Evolutionary conservation across 345 rosid species (phyloP).

Genomic region (Angophora floribunda): DNA sequence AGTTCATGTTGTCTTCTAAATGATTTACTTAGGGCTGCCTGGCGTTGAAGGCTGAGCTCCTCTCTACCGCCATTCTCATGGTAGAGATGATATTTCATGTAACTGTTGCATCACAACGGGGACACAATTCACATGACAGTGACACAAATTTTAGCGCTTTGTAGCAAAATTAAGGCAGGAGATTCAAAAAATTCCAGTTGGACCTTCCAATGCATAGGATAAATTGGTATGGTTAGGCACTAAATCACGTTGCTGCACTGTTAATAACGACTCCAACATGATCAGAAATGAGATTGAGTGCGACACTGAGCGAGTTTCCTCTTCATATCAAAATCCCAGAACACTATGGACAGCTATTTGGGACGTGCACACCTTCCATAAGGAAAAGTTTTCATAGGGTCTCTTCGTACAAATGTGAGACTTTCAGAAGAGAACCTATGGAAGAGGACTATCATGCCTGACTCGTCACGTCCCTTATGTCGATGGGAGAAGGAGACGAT

Average conservation of each 20-base stretch:
- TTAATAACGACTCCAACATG: background rate
- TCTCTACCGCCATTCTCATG: background rate
- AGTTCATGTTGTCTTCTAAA: background rate
- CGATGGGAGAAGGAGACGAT: background rate
- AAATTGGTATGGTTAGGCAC: background rate
- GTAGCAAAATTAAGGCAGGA: too few relatives aligned
- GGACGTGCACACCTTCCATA: background rate
- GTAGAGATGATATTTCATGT: background rate
- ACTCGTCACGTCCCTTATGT: background rate
- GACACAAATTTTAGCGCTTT: background rate
- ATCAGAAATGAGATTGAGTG: background rate
- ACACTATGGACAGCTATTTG: background rate
- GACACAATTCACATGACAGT: background rate
- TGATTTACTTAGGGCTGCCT: background rate
- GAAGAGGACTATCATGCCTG: background rate
- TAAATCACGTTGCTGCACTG: background rate
- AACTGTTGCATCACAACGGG: background rate
- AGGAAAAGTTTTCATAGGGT: background rate
- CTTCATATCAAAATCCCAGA: background rate
- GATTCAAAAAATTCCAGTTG: background rate
- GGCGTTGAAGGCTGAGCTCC: background rate
- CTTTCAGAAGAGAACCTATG: background rate
- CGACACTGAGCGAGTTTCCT: background rate
- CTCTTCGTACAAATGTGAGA: background rate
- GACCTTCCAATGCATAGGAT: background rate